Evolutionary conservation across 2,329 filamentous ascomycete genomes (phyloP).

Genomic region (Plectosphaerella sp.): DNA sequence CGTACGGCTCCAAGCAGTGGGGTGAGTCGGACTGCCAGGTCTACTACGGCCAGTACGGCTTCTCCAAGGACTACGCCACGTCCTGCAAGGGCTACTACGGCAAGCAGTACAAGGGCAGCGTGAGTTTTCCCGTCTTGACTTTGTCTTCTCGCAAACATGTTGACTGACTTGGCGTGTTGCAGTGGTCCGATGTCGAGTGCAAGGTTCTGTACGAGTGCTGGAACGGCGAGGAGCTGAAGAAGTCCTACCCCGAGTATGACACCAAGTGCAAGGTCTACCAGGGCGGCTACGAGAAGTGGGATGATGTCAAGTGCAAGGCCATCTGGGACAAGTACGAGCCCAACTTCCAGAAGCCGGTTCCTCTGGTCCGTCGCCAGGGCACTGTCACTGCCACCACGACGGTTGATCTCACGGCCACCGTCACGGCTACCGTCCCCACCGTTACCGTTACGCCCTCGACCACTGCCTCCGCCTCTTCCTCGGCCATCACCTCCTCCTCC

Average conservation of each 20-base stretch:
- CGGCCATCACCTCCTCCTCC: neutral
- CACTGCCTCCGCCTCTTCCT: neutral
- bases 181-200: neutral
- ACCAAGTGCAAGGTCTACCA: neutral
- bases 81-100: neutral
- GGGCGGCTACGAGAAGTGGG: neutral
- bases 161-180: no score
- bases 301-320: neutral
- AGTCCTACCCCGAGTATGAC: neutral
- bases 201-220: neutral
- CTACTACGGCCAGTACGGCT: neutral
- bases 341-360: neutral
- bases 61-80: neutral
- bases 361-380: neutral
- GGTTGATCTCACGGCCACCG: neutral
- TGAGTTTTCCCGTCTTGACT: no score
- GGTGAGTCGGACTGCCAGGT: neutral
- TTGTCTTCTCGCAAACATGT: no score
- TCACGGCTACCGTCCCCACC: neutral
- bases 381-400: neutral
- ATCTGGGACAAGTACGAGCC: neutral
- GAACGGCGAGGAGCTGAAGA: neutral
- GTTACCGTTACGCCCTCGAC: neutral
- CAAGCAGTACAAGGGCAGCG: neutral
- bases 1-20: no score